Conservation (phyloP, 2,329 filamentous ascomycete species). For the Trichoderma citrinoviride region DNA sequence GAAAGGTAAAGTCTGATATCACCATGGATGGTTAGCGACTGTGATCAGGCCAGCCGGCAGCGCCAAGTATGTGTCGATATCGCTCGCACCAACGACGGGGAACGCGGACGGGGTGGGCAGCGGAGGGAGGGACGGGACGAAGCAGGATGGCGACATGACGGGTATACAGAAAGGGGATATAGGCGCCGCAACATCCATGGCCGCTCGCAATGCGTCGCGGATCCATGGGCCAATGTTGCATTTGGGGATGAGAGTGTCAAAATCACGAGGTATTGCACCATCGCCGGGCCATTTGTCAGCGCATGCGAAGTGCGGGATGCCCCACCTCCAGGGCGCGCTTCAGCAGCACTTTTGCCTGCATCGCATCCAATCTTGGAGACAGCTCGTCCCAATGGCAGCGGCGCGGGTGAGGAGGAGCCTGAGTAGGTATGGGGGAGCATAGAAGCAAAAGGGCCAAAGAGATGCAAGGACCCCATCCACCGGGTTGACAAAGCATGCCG, state of each 20-base stretch:
- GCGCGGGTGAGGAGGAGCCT: neutral
- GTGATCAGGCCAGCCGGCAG: neutral
- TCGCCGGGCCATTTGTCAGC: slow-evolving; percentile 48
- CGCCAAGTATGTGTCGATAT: neutral
- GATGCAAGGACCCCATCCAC: slow-evolving; percentile 10
- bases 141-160: neutral
- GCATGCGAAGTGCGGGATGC: slow-evolving; percentile 25
- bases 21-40: slow-evolving; percentile 33
- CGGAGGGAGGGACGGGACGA: neutral
- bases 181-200: slow-evolving; percentile 3
- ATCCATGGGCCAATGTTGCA: slow-evolving; percentile 2
- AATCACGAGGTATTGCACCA: slow-evolving; percentile 64
- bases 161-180: slow-evolving; percentile 18
- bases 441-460: slow-evolving; percentile 11
- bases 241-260: slow-evolving; percentile 10
- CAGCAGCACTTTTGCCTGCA: slow-evolving; percentile 29
- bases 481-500: slow-evolving; percentile 6
- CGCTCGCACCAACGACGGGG: neutral
- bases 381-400: slow-evolving; percentile 14
- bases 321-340: slow-evolving; percentile 23
- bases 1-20: slow-evolving; percentile 58
- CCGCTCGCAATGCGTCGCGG: slow-evolving; percentile 2
- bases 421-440: slow-evolving; percentile 15
- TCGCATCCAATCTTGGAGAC: slow-evolving; percentile 17
- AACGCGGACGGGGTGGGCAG: neutral